phyloP scores from a whole-genome alignment of 371 early-diverging fungal species.

The Dichotomocladium elegans region DNA sequence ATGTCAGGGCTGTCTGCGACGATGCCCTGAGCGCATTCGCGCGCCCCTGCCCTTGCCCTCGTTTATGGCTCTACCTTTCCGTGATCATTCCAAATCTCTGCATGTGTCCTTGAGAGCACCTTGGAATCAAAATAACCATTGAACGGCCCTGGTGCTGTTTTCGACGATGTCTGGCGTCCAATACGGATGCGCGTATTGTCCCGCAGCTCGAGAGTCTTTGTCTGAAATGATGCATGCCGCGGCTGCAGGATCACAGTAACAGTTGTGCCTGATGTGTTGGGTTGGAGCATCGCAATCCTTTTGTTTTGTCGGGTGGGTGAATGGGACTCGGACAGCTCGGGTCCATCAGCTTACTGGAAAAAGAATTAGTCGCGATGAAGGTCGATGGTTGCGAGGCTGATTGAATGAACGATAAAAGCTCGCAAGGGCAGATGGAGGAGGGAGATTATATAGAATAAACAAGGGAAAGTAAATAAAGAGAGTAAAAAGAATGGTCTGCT shows the following conservation, averaged over 20 bases:
- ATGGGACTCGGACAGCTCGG: too few relatives aligned
- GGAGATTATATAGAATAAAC: too few relatives aligned
- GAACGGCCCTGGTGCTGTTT: slow-evolving; percentile 55
- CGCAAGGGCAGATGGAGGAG: too few relatives aligned
- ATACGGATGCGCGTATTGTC: slow-evolving; percentile 58
- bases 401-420: too few relatives aligned
- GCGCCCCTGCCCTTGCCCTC: not conserved
- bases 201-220: slow-evolving; percentile 63
- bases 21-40: too few relatives aligned
- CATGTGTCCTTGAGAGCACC: slow-evolving; percentile 80
- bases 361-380: too few relatives aligned
- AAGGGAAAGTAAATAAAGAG: too few relatives aligned
- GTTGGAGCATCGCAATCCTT: slow-evolving; percentile 1
- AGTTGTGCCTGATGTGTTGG: not conserved
- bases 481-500: too few relatives aligned
- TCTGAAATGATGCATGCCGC: slow-evolving; percentile 54
- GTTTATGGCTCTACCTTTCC: slow-evolving; percentile 50
- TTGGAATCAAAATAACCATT: slow-evolving; percentile 90
- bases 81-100: slow-evolving; percentile 73
- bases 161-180: slow-evolving; percentile 71
- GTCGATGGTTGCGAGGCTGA: too few relatives aligned
- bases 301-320: too few relatives aligned
- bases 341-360: too few relatives aligned
- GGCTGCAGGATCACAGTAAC: slow-evolving; percentile 57
- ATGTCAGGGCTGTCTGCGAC: too few relatives aligned